These are phyloP conservation scores for Mortierella sp. DNA, from an alignment of 371 early-diverging fungal genomes.

Conservation along the genomic window DNA sequence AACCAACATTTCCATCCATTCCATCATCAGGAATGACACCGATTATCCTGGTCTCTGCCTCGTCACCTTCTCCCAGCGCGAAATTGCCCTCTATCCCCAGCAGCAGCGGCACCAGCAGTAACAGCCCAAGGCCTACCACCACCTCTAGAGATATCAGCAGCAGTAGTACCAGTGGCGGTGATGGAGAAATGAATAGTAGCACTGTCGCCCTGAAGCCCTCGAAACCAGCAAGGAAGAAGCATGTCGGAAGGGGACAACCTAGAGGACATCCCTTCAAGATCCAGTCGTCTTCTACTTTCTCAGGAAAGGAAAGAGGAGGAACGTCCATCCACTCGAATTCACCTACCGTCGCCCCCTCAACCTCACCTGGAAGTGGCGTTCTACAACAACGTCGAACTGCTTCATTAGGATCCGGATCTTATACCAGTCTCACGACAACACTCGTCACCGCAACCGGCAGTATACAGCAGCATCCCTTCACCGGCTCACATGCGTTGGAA, in stretches of 20 bases:
- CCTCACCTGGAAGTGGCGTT: background rate
- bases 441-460: background rate
- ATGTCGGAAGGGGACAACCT: background rate
- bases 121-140: background rate
- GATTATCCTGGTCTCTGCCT: conserved; percentile 4
- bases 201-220: background rate
- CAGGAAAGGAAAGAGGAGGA: background rate
- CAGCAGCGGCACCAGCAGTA: background rate
- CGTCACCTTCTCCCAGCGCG: background rate
- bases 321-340: conserved; percentile 15
- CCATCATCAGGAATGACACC: background rate
- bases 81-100: background rate
- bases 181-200: background rate
- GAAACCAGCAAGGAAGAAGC: background rate
- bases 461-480: background rate
- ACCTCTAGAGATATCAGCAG: background rate
- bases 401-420: background rate
- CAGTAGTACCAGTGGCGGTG: background rate
- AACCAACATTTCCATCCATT: background rate
- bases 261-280: background rate
- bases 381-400: background rate
- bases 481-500: background rate
- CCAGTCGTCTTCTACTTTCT: background rate
- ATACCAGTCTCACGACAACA: conserved; percentile 1
- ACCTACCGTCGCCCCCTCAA: background rate